Conservation (phyloP, 805 yeast species). For the Starmerella gropengiesseri region DNA sequence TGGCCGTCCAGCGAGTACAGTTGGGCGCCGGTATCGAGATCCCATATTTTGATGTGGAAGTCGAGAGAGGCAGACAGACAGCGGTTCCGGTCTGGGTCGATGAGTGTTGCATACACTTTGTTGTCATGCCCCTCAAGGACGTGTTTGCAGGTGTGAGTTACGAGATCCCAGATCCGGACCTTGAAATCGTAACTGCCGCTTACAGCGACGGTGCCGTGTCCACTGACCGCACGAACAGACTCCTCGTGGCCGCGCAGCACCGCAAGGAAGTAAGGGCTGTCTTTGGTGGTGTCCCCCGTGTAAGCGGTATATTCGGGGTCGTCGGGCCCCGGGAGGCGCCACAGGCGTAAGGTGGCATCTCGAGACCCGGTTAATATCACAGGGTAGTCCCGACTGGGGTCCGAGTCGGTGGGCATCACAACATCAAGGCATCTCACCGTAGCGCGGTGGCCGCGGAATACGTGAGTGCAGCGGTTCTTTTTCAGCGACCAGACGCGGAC, state of each 20-base stretch:
- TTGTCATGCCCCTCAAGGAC: conserved; percentile 76
- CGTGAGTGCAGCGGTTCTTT: conserved; percentile 78
- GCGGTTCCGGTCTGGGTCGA: conserved; percentile 62
- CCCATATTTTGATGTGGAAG: conserved; percentile 81
- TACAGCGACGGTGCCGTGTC: conserved; percentile 69
- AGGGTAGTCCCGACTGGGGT: conserved; percentile 48
- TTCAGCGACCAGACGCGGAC: conserved; percentile 88
- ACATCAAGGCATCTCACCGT: conserved; percentile 89
- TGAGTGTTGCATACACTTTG: conserved; percentile 76
- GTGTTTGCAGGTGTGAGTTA: conserved; percentile 59
- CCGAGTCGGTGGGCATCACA: conserved; percentile 49
- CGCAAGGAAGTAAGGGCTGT: conserved; percentile 51
- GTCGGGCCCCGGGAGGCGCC: conserved; percentile 54
- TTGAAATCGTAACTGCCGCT: conserved; percentile 87
- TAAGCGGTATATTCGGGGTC: conserved; percentile 28
- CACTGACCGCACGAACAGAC: conserved; percentile 78
- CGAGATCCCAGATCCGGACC: conserved; percentile 85
- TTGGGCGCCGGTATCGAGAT: conserved; percentile 61
- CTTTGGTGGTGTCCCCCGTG: conserved; percentile 12
- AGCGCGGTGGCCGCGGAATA: conserved; percentile 83
- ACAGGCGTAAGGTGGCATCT: conserved; percentile 71
- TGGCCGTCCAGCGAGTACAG: conserved; percentile 73
- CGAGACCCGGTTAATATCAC: conserved; percentile 79
- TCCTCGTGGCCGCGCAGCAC: conserved; percentile 66
- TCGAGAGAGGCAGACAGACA: conserved; percentile 92